These are phyloP conservation scores for Neocatenulostroma microsporum DNA, from an alignment of 2,329 filamentous ascomycete species.

Conservation along the genomic window DNA sequence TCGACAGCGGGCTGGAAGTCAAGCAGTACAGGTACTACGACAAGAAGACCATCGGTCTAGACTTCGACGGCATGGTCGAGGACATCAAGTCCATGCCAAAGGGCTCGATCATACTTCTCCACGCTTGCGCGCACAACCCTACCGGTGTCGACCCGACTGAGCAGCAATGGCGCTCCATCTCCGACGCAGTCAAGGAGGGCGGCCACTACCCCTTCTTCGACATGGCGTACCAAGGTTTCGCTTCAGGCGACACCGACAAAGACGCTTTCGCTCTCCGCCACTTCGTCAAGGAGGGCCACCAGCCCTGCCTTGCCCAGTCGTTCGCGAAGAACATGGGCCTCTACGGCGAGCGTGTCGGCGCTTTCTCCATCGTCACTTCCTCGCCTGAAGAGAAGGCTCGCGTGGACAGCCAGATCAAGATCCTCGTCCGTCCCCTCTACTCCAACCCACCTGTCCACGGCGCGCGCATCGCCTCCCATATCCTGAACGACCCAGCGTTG, in stretches of 20 bases:
- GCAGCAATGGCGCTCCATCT: conserved; percentile 90
- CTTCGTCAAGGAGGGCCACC: conserved; percentile 88
- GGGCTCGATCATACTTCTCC: conserved; percentile 83
- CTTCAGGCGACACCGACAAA: conserved; percentile 80
- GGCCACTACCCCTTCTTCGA: conserved; percentile 96
- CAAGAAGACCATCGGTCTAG: conserved; percentile 95
- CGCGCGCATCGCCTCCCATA: conserved; percentile 84
- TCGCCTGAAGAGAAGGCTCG: conserved; percentile 88
- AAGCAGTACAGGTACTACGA: conserved; percentile 98
- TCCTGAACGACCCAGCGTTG: conserved; percentile 75
- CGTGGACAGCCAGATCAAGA: conserved; percentile 96
- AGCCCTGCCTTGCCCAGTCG: conserved; percentile 79
- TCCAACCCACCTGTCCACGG: conserved; percentile 97
- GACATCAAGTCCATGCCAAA: conserved; percentile 85
- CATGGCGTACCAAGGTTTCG: conserved; percentile 99
- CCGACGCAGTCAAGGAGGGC: conserved; percentile 73
- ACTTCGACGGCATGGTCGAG: conserved; percentile 87
- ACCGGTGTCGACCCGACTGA: conserved; percentile 89
- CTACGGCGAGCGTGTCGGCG: conserved; percentile 95
- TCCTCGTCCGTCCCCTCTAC: conserved; percentile 92
- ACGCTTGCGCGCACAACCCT: conserved; percentile 96
- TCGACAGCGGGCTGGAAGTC: conserved; percentile 81
- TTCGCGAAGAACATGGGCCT: conserved; percentile 99
- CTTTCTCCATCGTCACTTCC: conserved; percentile 85
- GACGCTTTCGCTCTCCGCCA: conserved; percentile 90